Base-by-base conservation (phyloP, 2,329 filamentous ascomycete species). In the Fusarium vanettenii region DNA sequence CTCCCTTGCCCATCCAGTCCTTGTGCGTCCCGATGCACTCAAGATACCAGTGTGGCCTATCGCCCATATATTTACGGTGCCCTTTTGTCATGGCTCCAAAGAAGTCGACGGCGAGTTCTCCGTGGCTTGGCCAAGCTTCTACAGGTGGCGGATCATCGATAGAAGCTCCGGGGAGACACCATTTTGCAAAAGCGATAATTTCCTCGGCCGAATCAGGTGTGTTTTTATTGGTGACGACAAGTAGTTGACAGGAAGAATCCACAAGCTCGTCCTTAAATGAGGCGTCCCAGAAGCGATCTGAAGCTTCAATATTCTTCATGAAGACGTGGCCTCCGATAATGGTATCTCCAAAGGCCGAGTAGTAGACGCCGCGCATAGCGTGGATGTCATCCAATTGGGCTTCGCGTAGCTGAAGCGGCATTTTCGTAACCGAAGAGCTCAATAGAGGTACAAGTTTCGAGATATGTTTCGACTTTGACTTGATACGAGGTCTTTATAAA, bases 161-260 rank as follows among this genome's bases (percentile, higher is more conserved):
- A 2, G 73, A 63, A 14, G 78, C 70, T 1, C 72, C 79, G 0
- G 82, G 83, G 4, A 81, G 75, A 9, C 80, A 73, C 89, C 88
- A 90, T 74, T 89, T 87, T 6, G 84, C 84, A 66, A 86, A 88
- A 1, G 85, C 86, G 27, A 88, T 76, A 3, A 87, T 67, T 2
- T 78, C 78, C 0, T 70, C 60, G 5, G 69, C 45, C 3, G 66
- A 37, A n/a, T 74, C 64, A n/a, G 70, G 60, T 0, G 80, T 43
- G 59, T 86, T 31, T 11, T 76, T 84, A 6, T 66, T 55, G 6
- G 81, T 80, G 9, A 87, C 77, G 31, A 86, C 84, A 6, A 87
- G 72, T 25, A 86, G 80, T 27, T 84, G 81, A 4, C 81, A 81
- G 31, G 80, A 67, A 0, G 84, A 80, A n/a, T 86, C 79, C 1